These are phyloP conservation scores for Mycena kentingensis DNA, from an alignment of 768 basidiomycete genomes.

Conservation along the genomic window DNA sequence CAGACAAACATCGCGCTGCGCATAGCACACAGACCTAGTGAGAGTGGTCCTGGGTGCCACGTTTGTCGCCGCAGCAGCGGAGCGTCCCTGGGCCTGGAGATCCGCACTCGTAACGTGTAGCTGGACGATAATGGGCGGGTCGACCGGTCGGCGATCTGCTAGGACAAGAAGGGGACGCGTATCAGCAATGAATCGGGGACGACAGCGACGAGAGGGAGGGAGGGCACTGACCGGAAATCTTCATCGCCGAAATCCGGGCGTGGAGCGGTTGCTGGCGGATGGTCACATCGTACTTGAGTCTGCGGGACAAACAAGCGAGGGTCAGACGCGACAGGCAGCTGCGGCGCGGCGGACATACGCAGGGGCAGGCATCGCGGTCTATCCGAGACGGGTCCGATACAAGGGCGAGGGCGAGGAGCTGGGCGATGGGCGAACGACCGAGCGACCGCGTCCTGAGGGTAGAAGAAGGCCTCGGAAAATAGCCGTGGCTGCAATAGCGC, in stretches of 20 bases:
- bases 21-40: not conserved
- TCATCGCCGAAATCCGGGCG: conserved; percentile 25
- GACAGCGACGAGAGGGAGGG: not conserved
- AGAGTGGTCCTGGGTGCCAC: not conserved
- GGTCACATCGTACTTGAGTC: conserved; percentile 14
- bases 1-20: not conserved
- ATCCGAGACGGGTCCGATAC: not conserved
- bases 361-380: not conserved
- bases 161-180: too few relatives aligned
- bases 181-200: not conserved
- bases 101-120: conserved; percentile 9
- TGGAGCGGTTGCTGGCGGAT: conserved; percentile 22
- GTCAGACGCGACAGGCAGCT: not conserved
- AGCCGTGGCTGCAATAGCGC: not conserved
- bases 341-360: not conserved
- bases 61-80: not conserved
- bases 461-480: not conserved
- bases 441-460: too few relatives aligned
- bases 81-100: conserved; percentile 11
- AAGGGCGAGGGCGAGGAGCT: too few relatives aligned
- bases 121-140: conserved; percentile 22
- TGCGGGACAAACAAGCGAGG: not conserved
- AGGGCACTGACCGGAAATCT: conserved; percentile 18
- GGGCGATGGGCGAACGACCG: too few relatives aligned
- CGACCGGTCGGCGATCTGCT: conserved; percentile 25